Base-by-base conservation (phyloP, 202 grass and related monocot genomes). In the Hordeum pubiflorum region DNA sequence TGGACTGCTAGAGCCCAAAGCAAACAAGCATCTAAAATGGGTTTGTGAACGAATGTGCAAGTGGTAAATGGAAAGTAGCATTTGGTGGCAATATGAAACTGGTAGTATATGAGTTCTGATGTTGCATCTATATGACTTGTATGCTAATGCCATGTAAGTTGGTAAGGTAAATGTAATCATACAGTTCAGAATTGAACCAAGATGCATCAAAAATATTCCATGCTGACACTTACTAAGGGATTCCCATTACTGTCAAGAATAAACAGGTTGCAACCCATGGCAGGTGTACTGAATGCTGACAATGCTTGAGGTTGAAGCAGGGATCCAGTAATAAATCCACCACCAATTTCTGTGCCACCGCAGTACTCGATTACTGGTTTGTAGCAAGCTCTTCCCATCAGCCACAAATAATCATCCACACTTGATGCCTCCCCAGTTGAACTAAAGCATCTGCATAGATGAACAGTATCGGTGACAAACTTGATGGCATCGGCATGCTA, bases 331-430 rank as follows among this genome's bases (percentile, higher is more conserved):
- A 95, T 78, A 86, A 98, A 98, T 77, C 82, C 92, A 54, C 95
- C 92, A 50, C 95, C 90, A 81, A 98, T 98, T 66, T 98, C 95
- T 66, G 90, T 98, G 38, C 95, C 95, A 70, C 95, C 95, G 76
- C 92, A 98, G 32, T 95, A 98, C 59, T 98, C 95, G 2, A 98
- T 95, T 27, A 98, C 88, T 61, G 95, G 95, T 56, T 98, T 98
- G 88, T 98, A 98, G 46, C 82, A 74, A 84, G 92, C 95, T 88
- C 95, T 92, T 83, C 95, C 92, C 95, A 98, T 98, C 31, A 98
- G 56, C 95, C 95, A 98, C 64, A 98, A 90, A 88, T 98, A 98
- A 59, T 98, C 95, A 81, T 98, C 92, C 81, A 98, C 88, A 86
- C 84, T 98, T 21, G 95, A 98, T 71, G 95, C 82, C 90, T 98